These are phyloP conservation scores for Corynascus novoguineensis DNA, from an alignment of 495 filamentous ascomycete genomes.

Conservation along the genomic window DNA sequence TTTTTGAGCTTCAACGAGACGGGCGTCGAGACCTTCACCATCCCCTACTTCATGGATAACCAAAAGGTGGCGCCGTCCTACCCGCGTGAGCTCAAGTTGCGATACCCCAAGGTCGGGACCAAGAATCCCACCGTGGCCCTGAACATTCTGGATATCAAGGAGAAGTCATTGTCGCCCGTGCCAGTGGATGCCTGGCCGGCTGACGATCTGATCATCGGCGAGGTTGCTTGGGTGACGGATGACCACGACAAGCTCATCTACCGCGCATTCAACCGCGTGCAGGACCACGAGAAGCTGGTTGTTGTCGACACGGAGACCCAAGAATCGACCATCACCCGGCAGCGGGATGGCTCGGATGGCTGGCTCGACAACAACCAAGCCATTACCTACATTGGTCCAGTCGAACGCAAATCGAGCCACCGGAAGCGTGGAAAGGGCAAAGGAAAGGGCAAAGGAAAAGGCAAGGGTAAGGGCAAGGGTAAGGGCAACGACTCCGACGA, in stretches of 20 bases:
- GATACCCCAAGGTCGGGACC: slow-evolving; percentile 56
- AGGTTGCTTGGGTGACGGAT: slow-evolving; percentile 53
- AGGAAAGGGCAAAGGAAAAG: slow-evolving; percentile 15
- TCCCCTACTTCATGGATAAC: slow-evolving; percentile 53
- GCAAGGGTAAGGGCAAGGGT: slow-evolving; percentile 8
- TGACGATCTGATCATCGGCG: slow-evolving; percentile 51
- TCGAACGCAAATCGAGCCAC: slow-evolving; percentile 13
- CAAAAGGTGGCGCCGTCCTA: slow-evolving; percentile 45
- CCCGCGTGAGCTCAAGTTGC: slow-evolving; percentile 45
- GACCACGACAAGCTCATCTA: slow-evolving; percentile 47
- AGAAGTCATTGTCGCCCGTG: slow-evolving; percentile 29
- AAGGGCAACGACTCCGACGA: slow-evolving; percentile 11
- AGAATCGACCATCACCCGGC: slow-evolving; percentile 39
- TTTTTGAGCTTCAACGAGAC: slow-evolving; percentile 56
- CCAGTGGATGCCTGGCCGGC: slow-evolving; percentile 40
- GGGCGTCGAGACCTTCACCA: slow-evolving; percentile 50
- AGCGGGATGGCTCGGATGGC: slow-evolving; percentile 50
- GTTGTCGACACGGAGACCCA: slow-evolving; percentile 40
- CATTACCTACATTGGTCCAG: slow-evolving; percentile 41
- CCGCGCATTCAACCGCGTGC: slow-evolving; percentile 53
- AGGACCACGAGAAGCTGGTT: slow-evolving; percentile 51
- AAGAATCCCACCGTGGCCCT: slow-evolving; percentile 51
- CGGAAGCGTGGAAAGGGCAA: slow-evolving; percentile 1
- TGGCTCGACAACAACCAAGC: slow-evolving; percentile 52
- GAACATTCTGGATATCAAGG: slow-evolving; percentile 41